These are phyloP conservation scores for Alternaria sp. DNA, from an alignment of 2,329 filamentous ascomycete species.

Conservation along the genomic window DNA sequence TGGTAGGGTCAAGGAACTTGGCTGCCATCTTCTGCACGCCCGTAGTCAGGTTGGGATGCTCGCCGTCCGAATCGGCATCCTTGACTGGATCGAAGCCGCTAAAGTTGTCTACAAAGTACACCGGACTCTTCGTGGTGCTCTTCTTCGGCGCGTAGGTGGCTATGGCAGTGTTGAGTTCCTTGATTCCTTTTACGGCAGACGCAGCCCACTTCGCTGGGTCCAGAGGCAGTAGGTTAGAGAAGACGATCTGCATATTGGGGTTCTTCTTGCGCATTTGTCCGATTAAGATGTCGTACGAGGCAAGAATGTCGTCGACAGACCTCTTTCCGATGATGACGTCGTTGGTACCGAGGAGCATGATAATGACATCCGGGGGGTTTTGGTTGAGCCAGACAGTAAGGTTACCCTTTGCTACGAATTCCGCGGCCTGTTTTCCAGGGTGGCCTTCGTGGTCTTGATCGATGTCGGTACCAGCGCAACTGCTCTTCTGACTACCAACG, in stretches of 20 bases:
- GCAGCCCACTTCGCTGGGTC: slow-evolving; percentile 35
- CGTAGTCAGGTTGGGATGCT: slow-evolving; percentile 41
- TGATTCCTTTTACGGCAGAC: slow-evolving; percentile 26
- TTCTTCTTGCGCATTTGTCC: slow-evolving; percentile 55
- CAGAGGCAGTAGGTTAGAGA: slow-evolving; percentile 43
- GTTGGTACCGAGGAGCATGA: slow-evolving; percentile 59
- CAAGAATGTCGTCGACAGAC: slow-evolving; percentile 43
- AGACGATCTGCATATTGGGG: slow-evolving; percentile 51
- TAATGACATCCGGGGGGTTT: slow-evolving; percentile 54
- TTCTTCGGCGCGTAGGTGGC: slow-evolving; percentile 31
- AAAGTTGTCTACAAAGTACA: slow-evolving; percentile 43
- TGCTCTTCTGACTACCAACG: slow-evolving; percentile 45
- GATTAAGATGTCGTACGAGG: slow-evolving; percentile 51
- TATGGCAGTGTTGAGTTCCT: slow-evolving; percentile 27
- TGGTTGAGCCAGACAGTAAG: slow-evolving; percentile 52
- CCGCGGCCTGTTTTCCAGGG: slow-evolving; percentile 52
- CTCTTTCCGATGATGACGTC: slow-evolving; percentile 52
- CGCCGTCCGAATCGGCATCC: slow-evolving; percentile 42
- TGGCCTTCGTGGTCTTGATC: slow-evolving; percentile 59
- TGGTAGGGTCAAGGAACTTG: slow-evolving; percentile 35
- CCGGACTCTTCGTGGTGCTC: slow-evolving; percentile 30
- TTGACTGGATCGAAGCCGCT: slow-evolving; percentile 38
- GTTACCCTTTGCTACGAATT: slow-evolving; percentile 50
- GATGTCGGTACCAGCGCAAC: slow-evolving; percentile 50
- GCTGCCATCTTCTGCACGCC: slow-evolving; percentile 44